Base-by-base conservation (phyloP, 495 filamentous ascomycete genomes). In the Aspergillus campestris region DNA sequence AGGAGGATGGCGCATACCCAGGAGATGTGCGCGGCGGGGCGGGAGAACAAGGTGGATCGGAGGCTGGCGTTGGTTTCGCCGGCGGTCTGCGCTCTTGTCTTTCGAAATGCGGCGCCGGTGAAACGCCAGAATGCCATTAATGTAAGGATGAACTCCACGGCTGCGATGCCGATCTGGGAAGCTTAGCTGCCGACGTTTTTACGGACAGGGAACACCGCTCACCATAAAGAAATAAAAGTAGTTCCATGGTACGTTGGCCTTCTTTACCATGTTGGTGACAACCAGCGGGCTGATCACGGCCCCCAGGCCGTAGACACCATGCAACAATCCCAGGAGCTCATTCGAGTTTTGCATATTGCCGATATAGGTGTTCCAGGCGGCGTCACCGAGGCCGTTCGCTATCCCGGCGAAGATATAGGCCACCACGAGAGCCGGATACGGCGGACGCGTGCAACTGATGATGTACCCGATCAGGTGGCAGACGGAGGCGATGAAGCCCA, bases 1-100 rank as follows among this genome's bases (percentile, higher is more conserved):
- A 92, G 64, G 64, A 94, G 94, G 11, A 84, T 35, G 7, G 89
- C 76, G 31, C 79, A 78, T 15, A 92, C 62, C 87, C 87, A 95
- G 24, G 84, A 84, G 3, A 92, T 75, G 7, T 61, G 48, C 31
- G 56, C 74, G 41, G 49, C 67, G 38, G 56, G 70, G 14, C 52
- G 58, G 33, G 65, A 69, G 28, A 74, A 67, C 0, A 86, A 62
- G 0, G 81, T 81, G 50, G 79, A 67, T 24, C 67, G 72, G 24
- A 82, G 69, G 8, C 76, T 69, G 34, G 75, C 72, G 39, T 74
- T 61, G 55, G 63, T 40, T 44, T 69, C 45, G 42, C 62, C 56
- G 44, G 39, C 37, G 10, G 42, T 43, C 28, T 54, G 58, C 50
- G 52, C 44, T 44, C 49, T 67, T 32, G 64, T 61, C 28, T 75